Base-by-base conservation (phyloP, 495 filamentous ascomycete species). In the Aspergillus cristatus region DNA sequence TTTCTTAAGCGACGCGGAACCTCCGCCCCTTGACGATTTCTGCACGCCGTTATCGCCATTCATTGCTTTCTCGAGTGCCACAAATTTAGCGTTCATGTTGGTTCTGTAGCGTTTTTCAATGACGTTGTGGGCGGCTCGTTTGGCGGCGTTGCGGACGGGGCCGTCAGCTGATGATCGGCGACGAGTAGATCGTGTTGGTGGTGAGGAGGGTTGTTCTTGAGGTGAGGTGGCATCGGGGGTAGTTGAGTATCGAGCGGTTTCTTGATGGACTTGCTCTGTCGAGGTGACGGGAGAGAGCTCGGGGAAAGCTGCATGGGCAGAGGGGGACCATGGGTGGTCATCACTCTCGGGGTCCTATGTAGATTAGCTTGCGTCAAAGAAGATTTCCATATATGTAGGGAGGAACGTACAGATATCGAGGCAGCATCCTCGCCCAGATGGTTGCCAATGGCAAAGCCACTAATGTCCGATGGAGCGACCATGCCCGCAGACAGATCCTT, bases 31-130 rank as follows among this genome's bases (percentile, higher is more conserved):
- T 12, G 42, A 36, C 11, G 50, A 37, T 31, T 60, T 59, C 20
- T 51, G 47, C n/a, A 43, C 46, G 1, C 50, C 47, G 11, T 11
- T 18, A 8, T 32, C 10, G 13, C 38, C 43, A 14, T 57, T 57
- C 34, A 70, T 62, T 10, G 60, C 63, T 33, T 65, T 54, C 33
- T 67, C 65, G 10, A 72, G 53, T 1, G 60, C 48, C 6, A 63
- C 54, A 43, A 72, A 70, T 39, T 72, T 72, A 49, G 66, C 61
- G 40, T 72, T 72, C 60, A 72, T 69, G 45, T 72, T 72, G 34
- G 65, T 71, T 31, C 68, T 61, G 47, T 70, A 72, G 12, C 68
- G 64, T 41, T 68, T 70, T 49, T 72, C 68, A 42, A 72, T 71
- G 47, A 68, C 60, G 48, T 72, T 72, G 53, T 72, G 68, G 4